Conservation (phyloP, 2,329 filamentous ascomycete genomes). For the Ophiostoma montium region DNA sequence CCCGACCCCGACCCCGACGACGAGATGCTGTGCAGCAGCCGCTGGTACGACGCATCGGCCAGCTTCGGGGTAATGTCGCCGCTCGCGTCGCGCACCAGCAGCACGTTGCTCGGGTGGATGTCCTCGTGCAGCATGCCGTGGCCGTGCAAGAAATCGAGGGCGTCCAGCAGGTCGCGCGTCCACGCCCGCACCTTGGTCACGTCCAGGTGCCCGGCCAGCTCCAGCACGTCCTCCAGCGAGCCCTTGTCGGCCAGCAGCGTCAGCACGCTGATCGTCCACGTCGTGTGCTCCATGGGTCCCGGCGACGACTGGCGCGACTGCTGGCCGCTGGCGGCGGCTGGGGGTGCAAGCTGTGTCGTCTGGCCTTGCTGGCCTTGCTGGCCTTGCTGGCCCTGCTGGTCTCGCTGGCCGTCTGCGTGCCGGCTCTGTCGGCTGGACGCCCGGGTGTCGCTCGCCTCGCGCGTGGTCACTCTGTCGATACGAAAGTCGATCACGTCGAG, state of each 20-base stretch:
- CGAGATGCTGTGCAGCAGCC: slow-evolving; percentile 48
- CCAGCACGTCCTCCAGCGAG: slow-evolving; percentile 67
- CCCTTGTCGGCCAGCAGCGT: slow-evolving; percentile 69
- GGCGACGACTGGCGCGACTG: background rate
- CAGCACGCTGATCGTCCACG: slow-evolving; percentile 63
- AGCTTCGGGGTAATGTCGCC: slow-evolving; percentile 62
- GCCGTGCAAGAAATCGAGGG: slow-evolving; percentile 72
- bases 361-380: background rate
- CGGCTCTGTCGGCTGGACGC: background rate
- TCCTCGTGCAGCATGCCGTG: slow-evolving; percentile 73
- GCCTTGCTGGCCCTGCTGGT: background rate
- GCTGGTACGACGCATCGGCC: slow-evolving; percentile 58
- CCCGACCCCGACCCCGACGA: slow-evolving; percentile 28
- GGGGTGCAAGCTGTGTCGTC: too few relatives aligned
- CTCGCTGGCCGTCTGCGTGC: background rate
- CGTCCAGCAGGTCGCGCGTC: slow-evolving; percentile 86
- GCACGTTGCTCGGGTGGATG: slow-evolving; percentile 65
- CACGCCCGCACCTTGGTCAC: slow-evolving; percentile 69
- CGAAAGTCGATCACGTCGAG: slow-evolving; percentile 73
- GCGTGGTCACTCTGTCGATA: slow-evolving; percentile 36
- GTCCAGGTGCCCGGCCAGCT: slow-evolving; percentile 60
- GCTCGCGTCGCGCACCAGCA: slow-evolving; percentile 55
- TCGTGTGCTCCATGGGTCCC: slow-evolving; percentile 22
- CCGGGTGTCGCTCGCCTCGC: background rate
- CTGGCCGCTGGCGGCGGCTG: too few relatives aligned